Evolutionary conservation across 78 protist species (phyloP), one percentile per base, ranked within the genome.

Genomic region (Dictyostelium purpureum): DNA sequence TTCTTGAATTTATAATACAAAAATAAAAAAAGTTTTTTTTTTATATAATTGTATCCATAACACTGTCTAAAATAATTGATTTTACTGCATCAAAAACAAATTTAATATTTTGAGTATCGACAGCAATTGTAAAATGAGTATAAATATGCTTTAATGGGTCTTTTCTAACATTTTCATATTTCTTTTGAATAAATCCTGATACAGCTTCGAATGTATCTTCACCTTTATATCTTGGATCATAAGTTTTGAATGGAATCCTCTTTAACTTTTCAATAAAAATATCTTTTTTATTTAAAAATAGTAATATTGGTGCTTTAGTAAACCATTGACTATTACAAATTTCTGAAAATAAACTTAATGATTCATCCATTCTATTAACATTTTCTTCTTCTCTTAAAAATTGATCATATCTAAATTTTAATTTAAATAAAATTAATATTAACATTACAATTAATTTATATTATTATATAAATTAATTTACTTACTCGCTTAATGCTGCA

Each of bases 301-400:
- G 73, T 45, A 92, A 67, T 76, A 92, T 85, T 59, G 95, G 65
- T 5, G 91, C 74, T n/a, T 49, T 35, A 9, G 47, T 63, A 37
- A 98, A 98, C 98, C 98, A 98, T 16, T 59, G 77, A 37, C 87
- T 56, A 71, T 97, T 98, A 80, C 97, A 85, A 69, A 98, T 96
- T 31, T 96, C 97, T 76, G 79, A 95, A 71, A 97, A 97, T 14
- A 98, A 96, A 40, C 26, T 21, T 37, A 98, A 63, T 5, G 98
- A 79, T 91, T 98, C 99, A 40, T 92, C 91, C 96, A 98, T 90
- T 37, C 98, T 96, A 82, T 92, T 92, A 31, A 61, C 87, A 6
- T 28, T n/a, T 14, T 2, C 45, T 35, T 92, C 95, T 33, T 87
- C 93, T 37, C 77, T 47, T n/a, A 87, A n/a, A 12, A 56, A 42